A percentile compares a stretch with the other conserved stretches of the same genome.
Conservation (phyloP, 768 basidiomycete species). For the Mycena floridula region DNA sequence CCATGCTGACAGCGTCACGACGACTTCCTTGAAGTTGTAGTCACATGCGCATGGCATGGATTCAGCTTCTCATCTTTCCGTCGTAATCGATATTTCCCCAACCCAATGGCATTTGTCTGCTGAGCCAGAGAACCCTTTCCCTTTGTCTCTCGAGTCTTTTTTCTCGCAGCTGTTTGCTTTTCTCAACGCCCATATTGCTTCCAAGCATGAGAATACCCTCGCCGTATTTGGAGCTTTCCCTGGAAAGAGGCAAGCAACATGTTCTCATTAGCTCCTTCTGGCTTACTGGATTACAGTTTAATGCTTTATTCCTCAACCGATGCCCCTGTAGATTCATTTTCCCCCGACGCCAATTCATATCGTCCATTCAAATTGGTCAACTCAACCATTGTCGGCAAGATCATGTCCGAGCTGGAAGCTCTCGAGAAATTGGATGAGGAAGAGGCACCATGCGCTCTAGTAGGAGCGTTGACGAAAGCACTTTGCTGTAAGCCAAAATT, state of each 20-base stretch:
- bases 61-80: conserved; percentile 54
- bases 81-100: conserved; percentile 83
- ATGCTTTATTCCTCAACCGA: conserved; percentile 74
- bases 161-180: conserved; percentile 85
- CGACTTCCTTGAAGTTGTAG: conserved; percentile 43
- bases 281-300: conserved; percentile 36
- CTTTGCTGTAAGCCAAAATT: conserved; percentile 74
- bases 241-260: conserved; percentile 59
- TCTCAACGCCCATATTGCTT: conserved; percentile 88
- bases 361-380: conserved; percentile 79
- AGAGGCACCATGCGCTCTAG: conserved; percentile 64
- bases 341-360: conserved; percentile 73
- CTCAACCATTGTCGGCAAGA: conserved; percentile 51
- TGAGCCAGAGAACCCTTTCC: conserved; percentile 31
- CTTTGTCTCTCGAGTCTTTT: conserved; percentile 65
- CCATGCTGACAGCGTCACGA: conserved; percentile 52
- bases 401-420: conserved; percentile 56
- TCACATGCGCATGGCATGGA: neutral
- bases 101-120: conserved; percentile 80
- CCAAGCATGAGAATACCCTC: conserved; percentile 86
- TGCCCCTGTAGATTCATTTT: conserved; percentile 27
- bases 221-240: conserved; percentile 90
- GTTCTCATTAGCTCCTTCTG: neutral
- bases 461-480: conserved; percentile 87
- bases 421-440: conserved; percentile 45